phyloP scores from a whole-genome alignment of 176 grass and related monocot species.

The Juncus inflexus region DNA sequence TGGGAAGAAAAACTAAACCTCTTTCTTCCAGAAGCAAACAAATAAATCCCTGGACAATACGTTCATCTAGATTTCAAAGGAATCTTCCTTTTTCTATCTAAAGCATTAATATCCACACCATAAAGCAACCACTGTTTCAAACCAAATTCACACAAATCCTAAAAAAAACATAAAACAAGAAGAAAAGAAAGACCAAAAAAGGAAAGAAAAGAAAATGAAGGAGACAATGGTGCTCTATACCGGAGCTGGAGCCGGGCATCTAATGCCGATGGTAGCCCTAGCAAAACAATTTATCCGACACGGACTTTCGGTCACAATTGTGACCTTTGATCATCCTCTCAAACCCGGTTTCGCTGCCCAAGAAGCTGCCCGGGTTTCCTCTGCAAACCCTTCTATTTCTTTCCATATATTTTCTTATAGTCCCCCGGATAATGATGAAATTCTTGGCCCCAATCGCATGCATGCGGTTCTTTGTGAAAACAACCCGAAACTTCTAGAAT shows the following conservation, averaged over 20 bases:
- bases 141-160: not conserved
- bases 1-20: too few relatives aligned
- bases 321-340: constrained; percentile 23
- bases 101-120: too few relatives aligned
- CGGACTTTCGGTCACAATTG: constrained; percentile 25
- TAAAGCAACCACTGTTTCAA: too few relatives aligned
- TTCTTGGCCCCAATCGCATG: not conserved
- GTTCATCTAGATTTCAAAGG: not conserved
- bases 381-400: constrained; percentile 25
- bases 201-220: constrained; percentile 22
- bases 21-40: too few relatives aligned
- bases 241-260: constrained; percentile 33
- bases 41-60: not conserved
- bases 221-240: constrained; percentile 46
- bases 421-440: not conserved
- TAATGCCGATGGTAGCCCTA: constrained; percentile 41
- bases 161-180: constrained; percentile 13
- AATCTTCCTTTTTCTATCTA: too few relatives aligned
- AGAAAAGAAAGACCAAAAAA: constrained; percentile 1
- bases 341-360: constrained; percentile 2
- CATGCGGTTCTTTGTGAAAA: constrained; percentile 6
- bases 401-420: constrained; percentile 44
- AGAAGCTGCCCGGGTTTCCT: constrained; percentile 13
- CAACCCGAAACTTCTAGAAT: not conserved
- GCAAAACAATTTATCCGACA: constrained; percentile 37